Base-by-base conservation (phyloP, 306 rosid species). In the Elaeagnus macrophylla region DNA sequence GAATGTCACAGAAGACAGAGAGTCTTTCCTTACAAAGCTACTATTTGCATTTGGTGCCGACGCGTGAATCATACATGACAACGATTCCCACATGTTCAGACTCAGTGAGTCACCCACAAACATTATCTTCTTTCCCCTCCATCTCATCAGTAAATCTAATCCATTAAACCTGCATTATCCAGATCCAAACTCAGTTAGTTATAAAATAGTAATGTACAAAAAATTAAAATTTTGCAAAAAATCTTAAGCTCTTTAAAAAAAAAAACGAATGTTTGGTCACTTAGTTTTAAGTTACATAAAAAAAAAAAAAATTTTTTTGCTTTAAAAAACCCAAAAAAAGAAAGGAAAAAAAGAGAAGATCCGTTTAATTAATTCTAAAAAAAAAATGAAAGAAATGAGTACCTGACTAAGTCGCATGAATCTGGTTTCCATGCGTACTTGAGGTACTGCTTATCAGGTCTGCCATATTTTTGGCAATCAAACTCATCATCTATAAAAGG, bases 21-120 rank as follows among this genome's bases (percentile, higher is more conserved):
- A 2, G 13, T 70, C 76, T 15, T 49, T 66, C 71, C 77, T 80
- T 61, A 32, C 53, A 74, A 70, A 75, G 77, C 57, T 60, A 60
- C 77, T 69, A 63, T 78, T 84, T 12, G 78, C 57, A 67, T 68
- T 77, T 1, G 87, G 89, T 75, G 78, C 93, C 81, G 99, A 80
- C 87, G 93, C 80, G 16, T 80, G 84, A 62, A 91, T 79, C 89
- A 91, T 76, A 70, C 99, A 91, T 6, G 87, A 56, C 54, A 91
- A 49, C 39, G 99, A 91, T 80, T 91, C 93, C 95, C 95, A 91
- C 99, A 84, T 84, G 76, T 91, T 91, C 48, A 87, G 47, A 78
- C 99, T 91, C 93, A 91, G 82, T 41, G 99, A 91, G 65, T 91
- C 99, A 0, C 99, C 99, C 65, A 91, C 99, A 62, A 91, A 91